A percentile compares a stretch with the other conserved stretches of the same genome.
phyloP scores from a whole-genome alignment of 2,329 filamentous ascomycete species.

The Juglanconis juglandina region DNA sequence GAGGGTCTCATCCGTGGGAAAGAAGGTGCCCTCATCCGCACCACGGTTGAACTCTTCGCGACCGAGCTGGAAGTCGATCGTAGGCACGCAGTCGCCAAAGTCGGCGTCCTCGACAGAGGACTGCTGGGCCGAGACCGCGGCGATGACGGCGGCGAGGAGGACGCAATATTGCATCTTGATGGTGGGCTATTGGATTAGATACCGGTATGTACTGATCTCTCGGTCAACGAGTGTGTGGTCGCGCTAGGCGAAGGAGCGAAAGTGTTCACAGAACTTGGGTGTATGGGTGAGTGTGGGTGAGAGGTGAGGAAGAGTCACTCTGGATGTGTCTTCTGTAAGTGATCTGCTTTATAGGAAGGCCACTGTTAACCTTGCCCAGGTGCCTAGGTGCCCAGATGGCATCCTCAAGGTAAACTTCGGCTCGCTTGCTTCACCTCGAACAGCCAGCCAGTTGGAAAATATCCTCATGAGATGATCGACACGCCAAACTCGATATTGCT shows the following conservation, averaged over 20 bases:
- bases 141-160: not conserved
- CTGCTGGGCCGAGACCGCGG: not conserved
- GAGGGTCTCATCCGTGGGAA: constrained; percentile 55
- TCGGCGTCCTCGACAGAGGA: constrained; percentile 34
- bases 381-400: no score
- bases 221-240: not conserved
- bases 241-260: not conserved
- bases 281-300: not conserved
- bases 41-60: constrained; percentile 47
- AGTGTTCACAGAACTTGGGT: not conserved
- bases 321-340: not conserved
- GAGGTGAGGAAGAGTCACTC: not conserved
- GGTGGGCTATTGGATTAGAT: not conserved
- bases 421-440: not conserved
- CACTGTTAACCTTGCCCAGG: not conserved
- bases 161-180: not conserved
- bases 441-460: not conserved
- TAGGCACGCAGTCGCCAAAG: constrained; percentile 53
- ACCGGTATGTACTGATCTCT: not conserved
- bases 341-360: not conserved
- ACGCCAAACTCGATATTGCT: not conserved
- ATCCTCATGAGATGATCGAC: not conserved
- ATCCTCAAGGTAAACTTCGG: not conserved
- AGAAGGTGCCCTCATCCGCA: constrained; percentile 63
- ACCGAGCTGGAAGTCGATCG: constrained; percentile 58